A percentile compares a stretch with the other conserved stretches of the same genome.
phyloP scores from a whole-genome alignment of 768 basidiomycete species.

The Trichaptum fuscoviolaceum region DNA sequence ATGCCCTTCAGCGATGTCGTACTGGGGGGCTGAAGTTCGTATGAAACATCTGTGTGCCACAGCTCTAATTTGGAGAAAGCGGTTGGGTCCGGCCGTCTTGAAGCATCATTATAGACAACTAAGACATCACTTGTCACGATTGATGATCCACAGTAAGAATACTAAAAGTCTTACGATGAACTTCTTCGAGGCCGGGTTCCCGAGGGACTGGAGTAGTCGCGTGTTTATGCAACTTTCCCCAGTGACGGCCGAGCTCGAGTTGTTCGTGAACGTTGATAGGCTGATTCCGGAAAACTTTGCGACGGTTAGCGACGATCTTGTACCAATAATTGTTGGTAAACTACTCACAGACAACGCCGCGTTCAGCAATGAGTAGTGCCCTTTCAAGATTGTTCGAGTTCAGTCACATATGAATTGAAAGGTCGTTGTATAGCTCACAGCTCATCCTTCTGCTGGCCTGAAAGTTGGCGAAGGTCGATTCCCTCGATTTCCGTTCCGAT shows the following conservation, averaged over 20 bases:
- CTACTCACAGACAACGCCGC: constrained; percentile 67
- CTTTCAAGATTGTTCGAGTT: constrained; percentile 27
- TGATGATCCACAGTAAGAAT: neutral
- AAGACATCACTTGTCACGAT: neutral
- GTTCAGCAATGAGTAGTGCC: constrained; percentile 67
- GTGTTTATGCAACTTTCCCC: constrained; percentile 76
- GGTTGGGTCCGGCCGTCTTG: constrained; percentile 53
- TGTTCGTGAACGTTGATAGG: constrained; percentile 63
- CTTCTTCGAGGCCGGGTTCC: constrained; percentile 68
- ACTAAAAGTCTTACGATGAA: constrained; percentile 48
- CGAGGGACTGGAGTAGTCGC: constrained; percentile 73
- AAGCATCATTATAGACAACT: constrained; percentile 68
- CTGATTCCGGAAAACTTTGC: constrained; percentile 68
- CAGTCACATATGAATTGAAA: constrained; percentile 7
- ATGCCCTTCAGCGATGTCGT: constrained; percentile 73
- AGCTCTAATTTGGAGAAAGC: constrained; percentile 72
- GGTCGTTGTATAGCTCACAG: constrained; percentile 39
- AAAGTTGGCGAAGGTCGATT: constrained; percentile 66
- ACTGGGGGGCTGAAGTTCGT: constrained; percentile 79
- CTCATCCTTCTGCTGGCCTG: constrained; percentile 70
- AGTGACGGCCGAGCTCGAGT: constrained; percentile 66
- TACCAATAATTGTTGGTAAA: constrained; percentile 6
- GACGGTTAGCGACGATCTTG: neutral
- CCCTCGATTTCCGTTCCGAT: constrained; percentile 75
- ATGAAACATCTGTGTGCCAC: constrained; percentile 81